Percentiles rank a stretch among this genome's conserved stretches.
Evolutionary conservation across 768 basidiomycete genomes (phyloP).

Genomic region (Trametes cubensis): DNA sequence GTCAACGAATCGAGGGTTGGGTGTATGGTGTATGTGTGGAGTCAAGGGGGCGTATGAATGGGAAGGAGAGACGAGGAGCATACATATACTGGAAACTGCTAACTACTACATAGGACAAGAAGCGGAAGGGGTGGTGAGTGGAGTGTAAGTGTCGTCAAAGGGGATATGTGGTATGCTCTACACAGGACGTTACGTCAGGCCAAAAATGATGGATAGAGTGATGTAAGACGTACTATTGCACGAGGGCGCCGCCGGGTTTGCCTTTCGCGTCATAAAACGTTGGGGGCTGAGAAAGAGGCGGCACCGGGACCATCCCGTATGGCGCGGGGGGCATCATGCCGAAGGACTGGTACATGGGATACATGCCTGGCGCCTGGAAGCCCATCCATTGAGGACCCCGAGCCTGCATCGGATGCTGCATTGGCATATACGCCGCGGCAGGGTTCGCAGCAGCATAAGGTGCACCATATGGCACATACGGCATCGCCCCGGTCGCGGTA

Average conservation of each 20-base stretch:
- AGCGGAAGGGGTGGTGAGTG: neutral
- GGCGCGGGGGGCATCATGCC: constrained; percentile 15
- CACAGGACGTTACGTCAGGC: no score
- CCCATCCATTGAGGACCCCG: constrained; percentile 19
- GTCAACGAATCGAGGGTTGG: neutral
- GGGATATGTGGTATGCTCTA: no score
- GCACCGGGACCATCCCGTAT: constrained; percentile 20
- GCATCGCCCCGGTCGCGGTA: neutral
- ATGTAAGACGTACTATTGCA: constrained; percentile 9
- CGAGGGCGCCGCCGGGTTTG: constrained; percentile 12
- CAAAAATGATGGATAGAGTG: no score
- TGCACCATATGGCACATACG: constrained; percentile 13
- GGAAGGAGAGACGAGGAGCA: neutral
- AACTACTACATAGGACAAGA: constrained; percentile 20
- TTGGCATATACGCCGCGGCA: constrained; percentile 19
- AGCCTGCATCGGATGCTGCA: constrained; percentile 20
- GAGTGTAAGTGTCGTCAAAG: neutral
- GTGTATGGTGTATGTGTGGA: neutral
- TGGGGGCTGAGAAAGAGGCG: constrained; percentile 10
- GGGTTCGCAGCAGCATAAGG: constrained; percentile 5
- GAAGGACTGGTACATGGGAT: constrained; percentile 20
- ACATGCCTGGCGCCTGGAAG: constrained; percentile 21
- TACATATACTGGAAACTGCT: constrained; percentile 12
- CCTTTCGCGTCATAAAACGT: constrained; percentile 19
- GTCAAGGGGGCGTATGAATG: neutral